Conservation (phyloP, 192 early-diverging fungal species). For the Coemansia erecta region DNA sequence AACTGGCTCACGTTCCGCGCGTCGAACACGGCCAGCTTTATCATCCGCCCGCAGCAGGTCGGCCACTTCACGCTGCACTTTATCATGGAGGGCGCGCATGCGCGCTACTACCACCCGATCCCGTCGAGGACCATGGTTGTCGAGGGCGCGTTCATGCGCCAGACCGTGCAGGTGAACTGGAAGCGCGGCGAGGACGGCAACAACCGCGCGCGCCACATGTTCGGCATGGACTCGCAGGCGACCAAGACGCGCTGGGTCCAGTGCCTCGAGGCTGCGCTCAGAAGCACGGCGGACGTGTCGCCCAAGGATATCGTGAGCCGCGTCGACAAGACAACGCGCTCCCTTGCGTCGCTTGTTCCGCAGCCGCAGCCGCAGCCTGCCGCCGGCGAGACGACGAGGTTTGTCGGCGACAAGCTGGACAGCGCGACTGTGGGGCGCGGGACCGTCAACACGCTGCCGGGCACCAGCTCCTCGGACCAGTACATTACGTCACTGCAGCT, state of each 20-base stretch:
- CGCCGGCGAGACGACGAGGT: background rate
- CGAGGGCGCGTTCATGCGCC: slow-evolving; percentile 55
- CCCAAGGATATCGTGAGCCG: slow-evolving; percentile 18
- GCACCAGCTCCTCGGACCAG: slow-evolving; percentile 17
- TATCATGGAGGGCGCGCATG: slow-evolving; percentile 39
- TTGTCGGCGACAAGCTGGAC: slow-evolving; percentile 10
- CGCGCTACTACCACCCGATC: slow-evolving; percentile 54
- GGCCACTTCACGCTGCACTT: slow-evolving; percentile 53
- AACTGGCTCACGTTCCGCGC: slow-evolving; percentile 31
- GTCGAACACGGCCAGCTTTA: slow-evolving; percentile 29
- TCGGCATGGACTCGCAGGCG: slow-evolving; percentile 46
- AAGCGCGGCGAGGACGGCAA: slow-evolving; percentile 19
- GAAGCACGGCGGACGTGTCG: slow-evolving; percentile 15
- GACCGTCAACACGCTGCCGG: background rate
- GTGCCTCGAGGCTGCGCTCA: slow-evolving; percentile 29
- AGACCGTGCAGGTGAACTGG: slow-evolving; percentile 51
- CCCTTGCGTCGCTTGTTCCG: slow-evolving; percentile 26
- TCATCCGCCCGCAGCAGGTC: slow-evolving; percentile 41
- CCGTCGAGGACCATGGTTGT: slow-evolving; percentile 47
- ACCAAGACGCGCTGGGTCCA: slow-evolving; percentile 43
- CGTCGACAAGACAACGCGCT: slow-evolving; percentile 34
- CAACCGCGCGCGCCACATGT: slow-evolving; percentile 44
- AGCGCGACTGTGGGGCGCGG: slow-evolving; percentile 5
- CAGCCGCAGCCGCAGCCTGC: background rate
- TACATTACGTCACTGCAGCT: slow-evolving; percentile 27